Evolutionary conservation across 768 basidiomycete species (phyloP).

Genomic region (Mycena sanguinolenta): DNA sequence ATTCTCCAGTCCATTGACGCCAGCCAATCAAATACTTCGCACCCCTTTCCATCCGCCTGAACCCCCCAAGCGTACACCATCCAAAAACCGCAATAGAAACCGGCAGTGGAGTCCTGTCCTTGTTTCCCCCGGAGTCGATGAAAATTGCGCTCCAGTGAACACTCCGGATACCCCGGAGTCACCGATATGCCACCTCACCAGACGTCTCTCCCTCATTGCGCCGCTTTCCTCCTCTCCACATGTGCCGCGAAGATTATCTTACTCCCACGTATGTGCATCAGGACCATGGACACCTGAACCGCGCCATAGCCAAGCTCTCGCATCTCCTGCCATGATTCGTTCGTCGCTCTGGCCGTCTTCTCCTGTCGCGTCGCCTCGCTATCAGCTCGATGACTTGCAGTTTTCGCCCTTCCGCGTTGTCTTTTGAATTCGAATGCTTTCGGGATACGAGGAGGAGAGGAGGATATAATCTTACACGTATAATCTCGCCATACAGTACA

Average conservation of each 20-base stretch:
- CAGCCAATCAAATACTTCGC: constrained; percentile 32
- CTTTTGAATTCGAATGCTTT: constrained; percentile 18
- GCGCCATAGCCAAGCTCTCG: constrained; percentile 24
- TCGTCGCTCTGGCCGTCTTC: constrained; percentile 26
- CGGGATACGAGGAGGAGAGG: neutral
- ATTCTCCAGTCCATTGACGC: constrained; percentile 35
- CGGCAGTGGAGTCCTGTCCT: constrained; percentile 26
- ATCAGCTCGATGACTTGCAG: constrained; percentile 31
- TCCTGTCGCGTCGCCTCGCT: constrained; percentile 28
- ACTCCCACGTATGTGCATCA: constrained; percentile 25
- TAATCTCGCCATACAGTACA: neutral
- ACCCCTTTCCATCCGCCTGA: constrained; percentile 30
- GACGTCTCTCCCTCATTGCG: constrained; percentile 29
- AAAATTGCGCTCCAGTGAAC: constrained; percentile 19
- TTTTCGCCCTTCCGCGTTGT: constrained; percentile 35
- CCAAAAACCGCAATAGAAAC: constrained; percentile 21
- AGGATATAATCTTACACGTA: neutral
- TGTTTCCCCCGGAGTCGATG: constrained; percentile 24
- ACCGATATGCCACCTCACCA: constrained; percentile 27
- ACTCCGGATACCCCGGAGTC: constrained; percentile 26
- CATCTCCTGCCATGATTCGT: constrained; percentile 36
- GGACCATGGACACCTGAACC: constrained; percentile 28
- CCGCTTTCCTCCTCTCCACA: constrained; percentile 13
- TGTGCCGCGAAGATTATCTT: constrained; percentile 34
- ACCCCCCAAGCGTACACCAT: constrained; percentile 24